A percentile compares a stretch with the other conserved stretches of the same genome.
Conservation (phyloP, 1,139 yeast genomes). For the Taphrina pruni region DNA sequence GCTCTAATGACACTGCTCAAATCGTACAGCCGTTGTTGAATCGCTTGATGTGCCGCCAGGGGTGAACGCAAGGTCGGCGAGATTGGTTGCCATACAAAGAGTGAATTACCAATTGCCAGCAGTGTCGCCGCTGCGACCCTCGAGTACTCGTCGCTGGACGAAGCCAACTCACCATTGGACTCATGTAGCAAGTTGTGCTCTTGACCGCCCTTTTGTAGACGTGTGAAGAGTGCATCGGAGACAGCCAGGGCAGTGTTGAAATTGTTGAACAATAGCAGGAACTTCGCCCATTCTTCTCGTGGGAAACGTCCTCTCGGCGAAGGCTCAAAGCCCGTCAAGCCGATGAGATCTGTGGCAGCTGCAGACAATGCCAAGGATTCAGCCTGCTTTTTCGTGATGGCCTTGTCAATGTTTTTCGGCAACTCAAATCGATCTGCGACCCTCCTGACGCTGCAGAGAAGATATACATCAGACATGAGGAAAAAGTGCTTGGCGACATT, state of each 20-base stretch:
- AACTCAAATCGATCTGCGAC: slow-evolving; percentile 15
- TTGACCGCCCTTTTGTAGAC: neutral
- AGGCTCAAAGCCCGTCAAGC: slow-evolving; percentile 29
- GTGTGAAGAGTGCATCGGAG: slow-evolving; percentile 28
- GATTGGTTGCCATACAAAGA: slow-evolving; percentile 29
- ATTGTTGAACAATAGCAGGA: slow-evolving; percentile 20
- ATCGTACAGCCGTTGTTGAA: slow-evolving; percentile 11
- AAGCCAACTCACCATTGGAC: neutral
- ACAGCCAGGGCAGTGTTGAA: slow-evolving; percentile 28
- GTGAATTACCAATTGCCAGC: slow-evolving; percentile 20
- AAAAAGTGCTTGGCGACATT: slow-evolving; percentile 26
- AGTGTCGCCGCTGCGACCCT: slow-evolving; percentile 16
- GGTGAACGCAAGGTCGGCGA: slow-evolving; percentile 30
- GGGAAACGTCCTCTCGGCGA: slow-evolving; percentile 33
- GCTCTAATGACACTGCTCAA: slow-evolving; percentile 2
- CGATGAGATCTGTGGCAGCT: slow-evolving; percentile 16
- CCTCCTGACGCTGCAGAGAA: slow-evolving; percentile 23
- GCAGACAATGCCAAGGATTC: slow-evolving; percentile 26
- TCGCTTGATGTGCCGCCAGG: slow-evolving; percentile 23
- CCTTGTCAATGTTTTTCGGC: slow-evolving; percentile 31
- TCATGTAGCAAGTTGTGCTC: neutral
- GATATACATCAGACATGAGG: slow-evolving; percentile 15
- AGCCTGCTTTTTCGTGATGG: slow-evolving; percentile 16
- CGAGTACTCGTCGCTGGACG: slow-evolving; percentile 11
- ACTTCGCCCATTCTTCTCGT: slow-evolving; percentile 20